Evolutionary conservation across 495 filamentous ascomycete species (phyloP).

Genomic region (Thermothielavioides terrestris): DNA sequence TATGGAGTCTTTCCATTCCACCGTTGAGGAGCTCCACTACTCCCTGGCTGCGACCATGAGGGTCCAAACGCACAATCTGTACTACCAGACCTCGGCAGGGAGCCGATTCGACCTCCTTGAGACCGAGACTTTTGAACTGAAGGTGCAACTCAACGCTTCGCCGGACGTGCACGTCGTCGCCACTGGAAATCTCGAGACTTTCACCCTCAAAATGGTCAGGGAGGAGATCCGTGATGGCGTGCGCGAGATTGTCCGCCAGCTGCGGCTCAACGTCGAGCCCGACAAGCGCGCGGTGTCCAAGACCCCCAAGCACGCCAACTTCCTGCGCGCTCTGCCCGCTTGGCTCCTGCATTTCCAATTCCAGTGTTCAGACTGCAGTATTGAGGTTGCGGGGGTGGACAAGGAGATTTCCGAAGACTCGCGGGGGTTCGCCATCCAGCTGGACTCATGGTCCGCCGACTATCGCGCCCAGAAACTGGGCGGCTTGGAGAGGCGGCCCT

Average conservation of each 20-base stretch:
- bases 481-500: slow-evolving; percentile 37
- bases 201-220: slow-evolving; percentile 81
- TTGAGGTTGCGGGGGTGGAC: slow-evolving; percentile 88
- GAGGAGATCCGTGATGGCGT: slow-evolving; percentile 87
- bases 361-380: slow-evolving; percentile 77
- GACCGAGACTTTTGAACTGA: slow-evolving; percentile 79
- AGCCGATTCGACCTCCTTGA: slow-evolving; percentile 76
- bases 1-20: slow-evolving; percentile 86
- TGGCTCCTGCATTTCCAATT: slow-evolving; percentile 83
- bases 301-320: slow-evolving; percentile 46
- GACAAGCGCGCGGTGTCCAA: slow-evolving; percentile 48
- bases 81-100: slow-evolving; percentile 82
- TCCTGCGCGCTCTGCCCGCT: slow-evolving; percentile 65
- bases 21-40: slow-evolving; percentile 77
- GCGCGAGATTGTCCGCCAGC: slow-evolving; percentile 78
- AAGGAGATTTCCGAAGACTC: slow-evolving; percentile 65
- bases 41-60: slow-evolving; percentile 72
- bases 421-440: slow-evolving; percentile 72
- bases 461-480: slow-evolving; percentile 77
- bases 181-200: slow-evolving; percentile 72
- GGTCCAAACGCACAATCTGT: slow-evolving; percentile 79
- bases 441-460: slow-evolving; percentile 86
- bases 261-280: slow-evolving; percentile 52
- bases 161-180: slow-evolving; percentile 78
- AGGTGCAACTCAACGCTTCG: slow-evolving; percentile 71